Evolutionary conservation across 177 flowering plant species (phyloP).

Genomic region (Vitis hybrid): DNA sequence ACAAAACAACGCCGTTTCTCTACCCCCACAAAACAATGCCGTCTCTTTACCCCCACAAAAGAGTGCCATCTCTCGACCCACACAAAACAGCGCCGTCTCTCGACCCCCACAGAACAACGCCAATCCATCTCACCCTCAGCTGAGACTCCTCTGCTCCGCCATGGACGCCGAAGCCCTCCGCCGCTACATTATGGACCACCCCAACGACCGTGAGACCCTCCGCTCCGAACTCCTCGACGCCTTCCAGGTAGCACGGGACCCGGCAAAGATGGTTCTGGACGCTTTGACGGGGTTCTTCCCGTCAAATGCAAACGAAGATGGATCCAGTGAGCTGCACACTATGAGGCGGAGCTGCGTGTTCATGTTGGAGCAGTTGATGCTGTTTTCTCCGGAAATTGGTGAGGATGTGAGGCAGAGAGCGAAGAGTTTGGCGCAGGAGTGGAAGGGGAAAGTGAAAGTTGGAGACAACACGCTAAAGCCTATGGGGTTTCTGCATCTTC

Average conservation of each 20-base stretch:
- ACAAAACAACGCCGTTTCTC: too few species aligned
- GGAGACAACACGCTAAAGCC: slow-evolving; percentile 32
- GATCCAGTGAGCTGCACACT: slow-evolving; percentile 21
- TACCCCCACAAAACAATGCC: too few species aligned
- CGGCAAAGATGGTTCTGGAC: slow-evolving; percentile 55
- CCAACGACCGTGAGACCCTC: slow-evolving; percentile 23
- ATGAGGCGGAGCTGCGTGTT: slow-evolving; percentile 40
- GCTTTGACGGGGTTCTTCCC: slow-evolving; percentile 50
- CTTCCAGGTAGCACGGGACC: slow-evolving; percentile 39
- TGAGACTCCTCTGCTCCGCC: slow-evolving; percentile 43
- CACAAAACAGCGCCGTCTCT: too few species aligned
- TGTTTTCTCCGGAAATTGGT: slow-evolving; percentile 12
- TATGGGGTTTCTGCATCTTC: slow-evolving; percentile 48
- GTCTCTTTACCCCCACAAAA: too few species aligned
- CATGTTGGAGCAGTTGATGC: slow-evolving; percentile 45
- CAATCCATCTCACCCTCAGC: slow-evolving; percentile 31
- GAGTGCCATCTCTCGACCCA: too few species aligned
- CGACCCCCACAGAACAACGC: too few species aligned
- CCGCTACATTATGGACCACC: slow-evolving; percentile 28
- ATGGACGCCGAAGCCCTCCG: slow-evolving; percentile 61
- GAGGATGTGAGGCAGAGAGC: slow-evolving; percentile 41
- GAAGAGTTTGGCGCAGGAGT: slow-evolving; percentile 45
- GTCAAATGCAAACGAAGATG: slow-evolving; percentile 3
- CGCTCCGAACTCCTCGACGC: slow-evolving; percentile 43
- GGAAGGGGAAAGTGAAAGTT: slow-evolving; percentile 40